Evolutionary conservation across 2,329 filamentous ascomycete species (phyloP).

Genomic region (Pseudogymnoascus sp.): DNA sequence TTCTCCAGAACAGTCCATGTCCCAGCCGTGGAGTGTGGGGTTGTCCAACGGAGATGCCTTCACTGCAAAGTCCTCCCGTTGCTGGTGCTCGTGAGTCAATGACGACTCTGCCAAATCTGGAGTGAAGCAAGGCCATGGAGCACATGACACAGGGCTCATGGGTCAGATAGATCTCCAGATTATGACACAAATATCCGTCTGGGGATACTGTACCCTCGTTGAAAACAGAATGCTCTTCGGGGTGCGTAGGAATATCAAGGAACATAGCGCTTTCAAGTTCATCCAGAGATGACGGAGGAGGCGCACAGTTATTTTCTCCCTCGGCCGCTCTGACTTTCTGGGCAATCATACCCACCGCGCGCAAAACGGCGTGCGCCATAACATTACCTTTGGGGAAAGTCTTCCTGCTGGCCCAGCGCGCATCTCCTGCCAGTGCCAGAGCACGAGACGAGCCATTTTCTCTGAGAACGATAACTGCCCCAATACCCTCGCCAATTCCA

Average conservation of each 20-base stretch:
- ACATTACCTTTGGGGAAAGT: conserved; percentile 53
- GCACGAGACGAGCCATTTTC: conserved; percentile 30
- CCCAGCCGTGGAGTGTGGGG: conserved; percentile 43
- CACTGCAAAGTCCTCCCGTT: conserved; percentile 76
- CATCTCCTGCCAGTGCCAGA: conserved; percentile 69
- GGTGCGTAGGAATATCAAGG: conserved; percentile 59
- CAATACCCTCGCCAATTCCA: conserved; percentile 60
- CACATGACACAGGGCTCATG: conserved; percentile 97
- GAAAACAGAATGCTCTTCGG: conserved; percentile 54
- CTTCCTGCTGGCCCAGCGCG: conserved; percentile 55
- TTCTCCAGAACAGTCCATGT: conserved; percentile 62
- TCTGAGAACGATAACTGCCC: conserved; percentile 64
- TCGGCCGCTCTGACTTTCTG: conserved; percentile 38
- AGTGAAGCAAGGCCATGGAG: conserved; percentile 92
- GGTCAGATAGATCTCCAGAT: conserved; percentile 86
- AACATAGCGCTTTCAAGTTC: conserved; percentile 52
- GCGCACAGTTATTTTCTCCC: conserved; percentile 16
- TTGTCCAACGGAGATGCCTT: conserved; percentile 41
- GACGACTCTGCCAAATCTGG: conserved; percentile 77
- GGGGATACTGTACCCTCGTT: conserved; percentile 55
- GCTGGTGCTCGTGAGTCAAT: conserved; percentile 71
- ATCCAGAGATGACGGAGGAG: not conserved
- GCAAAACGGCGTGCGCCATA: conserved; percentile 69
- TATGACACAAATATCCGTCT: conserved; percentile 88
- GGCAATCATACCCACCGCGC: conserved; percentile 77